Evolutionary conservation across 2,329 filamentous ascomycete genomes (phyloP), one percentile per base, ranked within the genome.

Genomic region (Diaporthe capsici): DNA sequence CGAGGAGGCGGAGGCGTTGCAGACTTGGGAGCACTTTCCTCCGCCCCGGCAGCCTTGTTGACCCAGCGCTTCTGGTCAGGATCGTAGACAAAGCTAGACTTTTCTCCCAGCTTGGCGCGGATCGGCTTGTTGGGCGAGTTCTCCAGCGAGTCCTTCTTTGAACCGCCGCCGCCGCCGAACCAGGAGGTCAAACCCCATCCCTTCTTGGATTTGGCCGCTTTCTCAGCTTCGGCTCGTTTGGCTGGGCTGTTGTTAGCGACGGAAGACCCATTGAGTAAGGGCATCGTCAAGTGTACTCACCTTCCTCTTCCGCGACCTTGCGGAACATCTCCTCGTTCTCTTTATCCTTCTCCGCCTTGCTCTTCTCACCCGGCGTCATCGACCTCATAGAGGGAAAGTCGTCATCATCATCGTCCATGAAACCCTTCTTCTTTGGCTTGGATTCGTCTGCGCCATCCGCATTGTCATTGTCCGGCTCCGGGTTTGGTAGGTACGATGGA

Each of bases 41-140:
- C 92, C 10, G 91, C 90, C 17, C 93, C 93, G 15, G 92, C 91
- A 83, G 98, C 98, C 88, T 98, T 98, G 87, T 99, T 98, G 83
- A 99, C 89, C 97, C 97, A 99, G 83, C 97, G 95, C 87, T 98
- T 97, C 71, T 98, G 90, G n/a, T 98, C 94, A 3, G 95, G 94
- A 82, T 99, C 97, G 81, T 97, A 99, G 79, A 96, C 93, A 84
- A 99, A 98, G 61, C 92, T 95, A 83, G 92, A 98, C 81, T 97
- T 92, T 84, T 99, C 97, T 77, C 96, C 97, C 12, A 99, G 90
- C 81, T 99, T 99, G 77, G 97, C 97, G 80, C 91, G 92, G 83
- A 98, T 94, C n/a, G 96, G 87, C 81, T 93, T 93, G 81, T 88
- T 89, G 6, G 87, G 83, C n/a, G 84, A 83, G 10, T 85, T 80